These are phyloP conservation scores for Fomitopsis pulvina DNA, from an alignment of 768 basidiomycete genomes.

Conservation along the genomic window DNA sequence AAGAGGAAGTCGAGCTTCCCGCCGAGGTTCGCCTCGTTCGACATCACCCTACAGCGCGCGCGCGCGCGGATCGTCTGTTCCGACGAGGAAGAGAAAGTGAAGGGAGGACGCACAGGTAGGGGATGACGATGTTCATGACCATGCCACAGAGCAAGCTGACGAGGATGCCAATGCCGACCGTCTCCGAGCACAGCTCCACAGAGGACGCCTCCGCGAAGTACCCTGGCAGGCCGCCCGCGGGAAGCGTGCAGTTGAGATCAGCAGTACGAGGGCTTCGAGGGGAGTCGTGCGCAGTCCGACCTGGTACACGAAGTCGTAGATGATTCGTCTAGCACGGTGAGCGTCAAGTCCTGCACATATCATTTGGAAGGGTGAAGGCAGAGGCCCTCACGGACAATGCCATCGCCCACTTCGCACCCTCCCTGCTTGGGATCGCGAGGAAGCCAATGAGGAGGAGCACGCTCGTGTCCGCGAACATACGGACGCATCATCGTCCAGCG, in stretches of 20 bases:
- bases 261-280: no score
- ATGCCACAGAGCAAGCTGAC: conserved; percentile 2
- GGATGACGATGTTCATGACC: conserved; percentile 4
- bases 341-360: neutral
- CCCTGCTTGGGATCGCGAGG: neutral
- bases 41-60: conserved; percentile 1
- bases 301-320: conserved; percentile 5
- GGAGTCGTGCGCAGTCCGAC: neutral
- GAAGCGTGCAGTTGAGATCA: neutral
- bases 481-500: conserved; percentile 4
- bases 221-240: neutral
- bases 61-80: neutral
- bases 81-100: no score
- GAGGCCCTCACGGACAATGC: neutral
- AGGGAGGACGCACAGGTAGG: conserved; percentile 1
- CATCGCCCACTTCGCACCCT: conserved; percentile 3
- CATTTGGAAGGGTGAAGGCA: neutral
- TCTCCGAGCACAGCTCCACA: conserved; percentile 1
- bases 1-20: conserved; percentile 6
- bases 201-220: conserved; percentile 4
- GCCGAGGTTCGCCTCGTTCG: conserved; percentile 7
- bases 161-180: conserved; percentile 4
- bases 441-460: conserved; percentile 1
- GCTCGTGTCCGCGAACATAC: neutral
- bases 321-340: neutral